A percentile compares a stretch with the other conserved stretches of the same genome.
phyloP scores from a whole-genome alignment of 169 alveolate species.

The Plasmodium adleri region DNA sequence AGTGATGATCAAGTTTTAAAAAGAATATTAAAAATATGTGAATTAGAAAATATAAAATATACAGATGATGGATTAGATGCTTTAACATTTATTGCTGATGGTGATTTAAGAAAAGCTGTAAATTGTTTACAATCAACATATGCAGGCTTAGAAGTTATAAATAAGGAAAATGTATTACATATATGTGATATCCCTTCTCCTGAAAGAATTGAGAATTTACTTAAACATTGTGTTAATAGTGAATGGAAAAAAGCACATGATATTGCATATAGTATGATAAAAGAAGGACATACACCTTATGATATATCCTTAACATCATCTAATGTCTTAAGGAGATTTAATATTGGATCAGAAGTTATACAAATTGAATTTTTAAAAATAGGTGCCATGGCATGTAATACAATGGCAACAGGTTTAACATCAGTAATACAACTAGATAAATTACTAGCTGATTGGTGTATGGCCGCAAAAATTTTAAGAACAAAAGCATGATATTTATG shows the following conservation, averaged over 20 bases:
- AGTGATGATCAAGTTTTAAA: slow-evolving; percentile 93
- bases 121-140: slow-evolving; percentile 97
- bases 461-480: slow-evolving; percentile 56
- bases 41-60: slow-evolving; percentile 84
- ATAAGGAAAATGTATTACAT: slow-evolving; percentile 94
- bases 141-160: slow-evolving; percentile 95
- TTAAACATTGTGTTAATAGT: slow-evolving; percentile 89
- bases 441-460: slow-evolving; percentile 81
- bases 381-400: slow-evolving; percentile 81
- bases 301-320: slow-evolving; percentile 88
- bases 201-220: slow-evolving; percentile 90
- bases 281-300: slow-evolving; percentile 91
- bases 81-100: slow-evolving; percentile 96
- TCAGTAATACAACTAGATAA: slow-evolving; percentile 79
- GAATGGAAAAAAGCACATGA: slow-evolving; percentile 91
- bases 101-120: slow-evolving; percentile 95
- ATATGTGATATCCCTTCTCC: slow-evolving; percentile 98
- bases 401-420: slow-evolving; percentile 81
- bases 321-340: slow-evolving; percentile 80
- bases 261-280: slow-evolving; percentile 83
- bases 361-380: slow-evolving; percentile 80
- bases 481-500: neutral
- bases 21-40: slow-evolving; percentile 91
- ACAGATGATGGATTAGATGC: slow-evolving; percentile 96
- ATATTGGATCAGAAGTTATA: slow-evolving; percentile 77